These are phyloP conservation scores for Delitschia confertaspora DNA, from an alignment of 495 filamentous ascomycete genomes.

Conservation along the genomic window DNA sequence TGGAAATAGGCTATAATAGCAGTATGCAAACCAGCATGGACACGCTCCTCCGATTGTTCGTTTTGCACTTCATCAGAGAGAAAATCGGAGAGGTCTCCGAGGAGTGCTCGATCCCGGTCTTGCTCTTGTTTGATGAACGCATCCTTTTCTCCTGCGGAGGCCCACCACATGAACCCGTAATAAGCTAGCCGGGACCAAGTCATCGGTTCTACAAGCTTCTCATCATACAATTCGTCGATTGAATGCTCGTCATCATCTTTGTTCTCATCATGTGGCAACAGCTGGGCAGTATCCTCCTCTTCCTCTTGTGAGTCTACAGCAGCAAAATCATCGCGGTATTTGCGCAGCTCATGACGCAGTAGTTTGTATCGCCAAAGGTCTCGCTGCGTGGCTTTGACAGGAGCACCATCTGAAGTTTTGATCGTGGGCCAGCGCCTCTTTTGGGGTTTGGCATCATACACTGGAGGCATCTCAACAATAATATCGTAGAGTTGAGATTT, in stretches of 20 bases:
- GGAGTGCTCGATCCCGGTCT: conserved; percentile 27
- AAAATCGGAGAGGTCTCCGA: conserved; percentile 29
- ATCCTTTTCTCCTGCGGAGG: conserved; percentile 77
- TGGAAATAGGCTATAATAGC: conserved; percentile 89
- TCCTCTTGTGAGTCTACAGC: conserved; percentile 28
- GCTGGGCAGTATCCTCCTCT: conserved; percentile 17
- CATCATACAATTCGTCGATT: conserved; percentile 24
- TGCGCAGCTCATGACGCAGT: conserved; percentile 56
- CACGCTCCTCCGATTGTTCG: conserved; percentile 21
- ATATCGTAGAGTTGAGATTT: conserved; percentile 83
- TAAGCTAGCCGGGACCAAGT: conserved; percentile 91
- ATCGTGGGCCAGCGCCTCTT: conserved; percentile 67
- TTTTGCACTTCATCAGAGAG: conserved; percentile 37
- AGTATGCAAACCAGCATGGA: conserved; percentile 44
- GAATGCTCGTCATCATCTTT: conserved; percentile 15
- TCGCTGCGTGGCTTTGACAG: conserved; percentile 81
- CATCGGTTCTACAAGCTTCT: conserved; percentile 60
- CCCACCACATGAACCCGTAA: conserved; percentile 95
- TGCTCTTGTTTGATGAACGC: conserved; percentile 35
- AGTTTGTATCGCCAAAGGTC: conserved; percentile 72
- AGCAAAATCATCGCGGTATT: conserved; percentile 10
- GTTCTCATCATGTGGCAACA: conserved; percentile 18
- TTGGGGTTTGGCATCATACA: conserved; percentile 47
- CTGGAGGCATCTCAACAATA: conserved; percentile 67
- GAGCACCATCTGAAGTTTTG: conserved; percentile 48